These are phyloP conservation scores for Ulota crispa DNA, from an alignment of 225 moss, liverwort and hornwort genomes.

Conservation along the genomic window DNA sequence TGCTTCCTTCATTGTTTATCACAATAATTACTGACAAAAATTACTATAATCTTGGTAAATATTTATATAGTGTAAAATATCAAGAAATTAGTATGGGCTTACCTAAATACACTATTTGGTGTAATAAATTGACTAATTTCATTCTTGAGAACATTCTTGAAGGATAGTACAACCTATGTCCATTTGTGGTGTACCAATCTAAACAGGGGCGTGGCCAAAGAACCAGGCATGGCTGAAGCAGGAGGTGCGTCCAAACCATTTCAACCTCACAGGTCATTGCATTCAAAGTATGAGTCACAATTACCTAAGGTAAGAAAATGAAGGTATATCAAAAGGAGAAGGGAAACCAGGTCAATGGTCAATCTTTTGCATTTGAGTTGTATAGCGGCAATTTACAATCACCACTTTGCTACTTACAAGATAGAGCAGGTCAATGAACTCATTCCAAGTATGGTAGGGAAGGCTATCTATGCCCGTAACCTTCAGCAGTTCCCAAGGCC, in stretches of 20 bases:
- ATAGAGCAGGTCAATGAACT: constrained; percentile 26
- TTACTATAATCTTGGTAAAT: too few relatives aligned
- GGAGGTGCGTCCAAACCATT: neutral
- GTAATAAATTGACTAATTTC: too few relatives aligned
- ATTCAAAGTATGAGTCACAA: neutral
- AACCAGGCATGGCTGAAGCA: neutral
- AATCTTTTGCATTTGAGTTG: neutral
- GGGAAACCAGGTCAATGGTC: neutral
- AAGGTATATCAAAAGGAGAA: neutral
- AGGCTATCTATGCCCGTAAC: constrained; percentile 26
- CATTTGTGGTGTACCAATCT: neutral
- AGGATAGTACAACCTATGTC: neutral
- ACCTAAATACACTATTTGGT: too few relatives aligned
- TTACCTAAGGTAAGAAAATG: neutral
- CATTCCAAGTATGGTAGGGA: constrained; percentile 31
- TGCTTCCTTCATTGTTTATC: too few relatives aligned
- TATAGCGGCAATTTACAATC: constrained; percentile 14
- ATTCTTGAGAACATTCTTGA: neutral
- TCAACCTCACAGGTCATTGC: neutral
- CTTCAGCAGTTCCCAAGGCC: constrained; percentile 17
- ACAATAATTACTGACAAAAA: too few relatives aligned
- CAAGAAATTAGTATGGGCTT: too few relatives aligned
- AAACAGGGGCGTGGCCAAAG: neutral
- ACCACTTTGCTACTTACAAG: constrained; percentile 18
- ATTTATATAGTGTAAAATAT: too few relatives aligned